phyloP scores from a whole-genome alignment of 1,284 basidiomycete genomes.

The Chalciporus sp. region DNA sequence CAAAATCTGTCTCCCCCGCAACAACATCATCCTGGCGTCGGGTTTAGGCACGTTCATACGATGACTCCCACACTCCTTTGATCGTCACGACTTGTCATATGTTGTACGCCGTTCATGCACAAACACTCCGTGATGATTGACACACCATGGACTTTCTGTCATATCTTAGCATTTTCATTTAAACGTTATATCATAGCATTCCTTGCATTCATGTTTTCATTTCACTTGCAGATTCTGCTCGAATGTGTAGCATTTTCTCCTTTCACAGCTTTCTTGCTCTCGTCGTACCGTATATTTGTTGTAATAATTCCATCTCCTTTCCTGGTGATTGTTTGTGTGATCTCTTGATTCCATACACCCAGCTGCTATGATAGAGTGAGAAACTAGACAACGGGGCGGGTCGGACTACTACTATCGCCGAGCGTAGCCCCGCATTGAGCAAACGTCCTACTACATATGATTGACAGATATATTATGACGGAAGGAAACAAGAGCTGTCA shows the following conservation, averaged over 20 bases:
- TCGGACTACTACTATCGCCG: too few relatives aligned
- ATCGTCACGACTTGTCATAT: constrained; percentile 22
- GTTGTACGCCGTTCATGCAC: constrained; percentile 29
- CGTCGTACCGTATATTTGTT: constrained; percentile 31
- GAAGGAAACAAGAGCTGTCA: background rate
- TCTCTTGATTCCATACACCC: too few relatives aligned
- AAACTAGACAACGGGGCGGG: too few relatives aligned
- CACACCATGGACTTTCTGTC: constrained; percentile 24
- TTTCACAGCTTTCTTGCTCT: constrained; percentile 26
- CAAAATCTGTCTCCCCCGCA: constrained; percentile 25
- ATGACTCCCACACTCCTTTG: constrained; percentile 30
- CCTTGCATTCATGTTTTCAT: constrained; percentile 24
- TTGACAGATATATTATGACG: background rate
- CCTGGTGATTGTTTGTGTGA: background rate
- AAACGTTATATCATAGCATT: constrained; percentile 38
- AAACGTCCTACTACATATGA: background rate
- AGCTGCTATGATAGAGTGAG: constrained; percentile 2
- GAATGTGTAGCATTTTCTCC: constrained; percentile 40
- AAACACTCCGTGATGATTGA: constrained; percentile 30
- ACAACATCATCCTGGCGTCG: constrained; percentile 53
- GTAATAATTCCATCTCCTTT: constrained; percentile 28
- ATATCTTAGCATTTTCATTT: constrained; percentile 36
- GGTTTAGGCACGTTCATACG: constrained; percentile 27
- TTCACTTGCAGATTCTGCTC: constrained; percentile 33
- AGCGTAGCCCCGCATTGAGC: background rate